A percentile compares a stretch with the other conserved stretches of the same genome.
These are phyloP conservation scores for Elongisporangium prolatum DNA, from an alignment of 352 stramenopile species.

Conservation along the genomic window DNA sequence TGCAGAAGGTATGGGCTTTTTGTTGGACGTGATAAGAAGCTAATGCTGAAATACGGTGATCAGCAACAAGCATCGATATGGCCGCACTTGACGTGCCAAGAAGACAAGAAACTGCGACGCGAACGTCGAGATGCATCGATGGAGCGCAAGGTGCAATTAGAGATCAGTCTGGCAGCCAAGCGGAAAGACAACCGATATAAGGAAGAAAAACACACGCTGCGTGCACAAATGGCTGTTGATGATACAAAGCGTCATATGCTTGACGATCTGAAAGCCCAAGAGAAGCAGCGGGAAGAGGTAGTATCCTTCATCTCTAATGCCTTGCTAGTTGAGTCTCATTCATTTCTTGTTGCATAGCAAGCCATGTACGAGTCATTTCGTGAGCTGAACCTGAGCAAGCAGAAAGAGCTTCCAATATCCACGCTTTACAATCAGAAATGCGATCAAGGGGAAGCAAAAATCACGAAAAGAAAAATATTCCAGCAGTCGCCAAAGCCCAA, in stretches of 20 bases:
- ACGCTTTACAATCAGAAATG: conserved; percentile 1
- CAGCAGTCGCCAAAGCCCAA: neutral
- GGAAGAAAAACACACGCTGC: conserved; percentile 71
- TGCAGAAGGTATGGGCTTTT: conserved; percentile 32
- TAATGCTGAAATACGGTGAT: neutral
- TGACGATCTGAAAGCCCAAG: conserved; percentile 63
- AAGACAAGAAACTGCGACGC: conserved; percentile 27
- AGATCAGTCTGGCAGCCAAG: conserved; percentile 34
- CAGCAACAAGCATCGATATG: conserved; percentile 26
- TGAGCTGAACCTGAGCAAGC: conserved; percentile 26
- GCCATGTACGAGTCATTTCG: conserved; percentile 77
- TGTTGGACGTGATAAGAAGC: neutral
- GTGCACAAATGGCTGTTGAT: conserved; percentile 79
- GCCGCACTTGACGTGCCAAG: conserved; percentile 33
- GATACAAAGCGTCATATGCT: conserved; percentile 72
- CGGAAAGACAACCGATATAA: conserved; percentile 48
- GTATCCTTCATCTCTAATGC: neutral
- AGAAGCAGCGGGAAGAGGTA: conserved; percentile 78
- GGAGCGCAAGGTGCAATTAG: conserved; percentile 41
- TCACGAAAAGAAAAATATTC: neutral
- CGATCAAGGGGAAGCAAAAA: conserved; percentile 8
- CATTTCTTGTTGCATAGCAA: conserved; percentile 15
- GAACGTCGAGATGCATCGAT: conserved; percentile 55
- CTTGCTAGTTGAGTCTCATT: no score
- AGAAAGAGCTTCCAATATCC: neutral